Evolutionary conservation across 2,329 filamentous ascomycete species (phyloP).

Genomic region (Knufia petricola): DNA sequence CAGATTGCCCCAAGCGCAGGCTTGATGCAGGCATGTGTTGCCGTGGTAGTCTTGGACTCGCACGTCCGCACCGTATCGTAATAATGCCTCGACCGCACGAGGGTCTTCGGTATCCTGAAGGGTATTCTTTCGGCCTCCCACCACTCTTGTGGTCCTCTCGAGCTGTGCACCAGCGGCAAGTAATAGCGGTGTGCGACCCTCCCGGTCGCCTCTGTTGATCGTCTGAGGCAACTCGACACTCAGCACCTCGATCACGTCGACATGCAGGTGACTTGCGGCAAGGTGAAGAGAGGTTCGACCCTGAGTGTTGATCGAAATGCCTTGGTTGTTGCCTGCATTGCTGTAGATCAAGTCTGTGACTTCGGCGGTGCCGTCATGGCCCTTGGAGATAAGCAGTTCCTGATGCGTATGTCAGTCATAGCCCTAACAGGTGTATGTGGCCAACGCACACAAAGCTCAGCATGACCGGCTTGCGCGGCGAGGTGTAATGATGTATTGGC

Average conservation of each 20-base stretch:
- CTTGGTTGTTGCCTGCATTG: conserved; percentile 26
- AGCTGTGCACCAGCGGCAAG: conserved; percentile 30
- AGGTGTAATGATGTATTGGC: conserved; percentile 80
- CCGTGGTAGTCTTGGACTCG: conserved; percentile 57
- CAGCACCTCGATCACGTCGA: conserved; percentile 63
- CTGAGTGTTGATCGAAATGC: conserved; percentile 66
- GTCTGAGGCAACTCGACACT: conserved; percentile 53
- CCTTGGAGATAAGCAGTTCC: conserved; percentile 59
- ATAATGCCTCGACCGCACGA: conserved; percentile 23
- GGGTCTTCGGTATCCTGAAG: conserved; percentile 23
- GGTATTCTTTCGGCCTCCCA: conserved; percentile 17
- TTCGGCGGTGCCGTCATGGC: conserved; percentile 53
- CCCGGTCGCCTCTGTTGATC: conserved; percentile 56
- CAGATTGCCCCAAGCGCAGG: conserved; percentile 69
- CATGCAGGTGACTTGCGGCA: conserved; percentile 59
- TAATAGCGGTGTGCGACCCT: conserved; percentile 47
- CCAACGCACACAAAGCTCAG: conserved; percentile 49
- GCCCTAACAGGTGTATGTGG: not conserved
- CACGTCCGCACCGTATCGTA: conserved; percentile 31
- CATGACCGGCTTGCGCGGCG: conserved; percentile 62
- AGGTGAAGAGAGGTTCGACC: conserved; percentile 76
- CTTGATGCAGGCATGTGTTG: conserved; percentile 83
- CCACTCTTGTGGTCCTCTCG: conserved; percentile 14
- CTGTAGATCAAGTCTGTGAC: conserved; percentile 24
- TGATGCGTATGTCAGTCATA: conserved; percentile 20